Base-by-base conservation (phyloP, 148 eudicot species). In the Cornus controversa region DNA sequence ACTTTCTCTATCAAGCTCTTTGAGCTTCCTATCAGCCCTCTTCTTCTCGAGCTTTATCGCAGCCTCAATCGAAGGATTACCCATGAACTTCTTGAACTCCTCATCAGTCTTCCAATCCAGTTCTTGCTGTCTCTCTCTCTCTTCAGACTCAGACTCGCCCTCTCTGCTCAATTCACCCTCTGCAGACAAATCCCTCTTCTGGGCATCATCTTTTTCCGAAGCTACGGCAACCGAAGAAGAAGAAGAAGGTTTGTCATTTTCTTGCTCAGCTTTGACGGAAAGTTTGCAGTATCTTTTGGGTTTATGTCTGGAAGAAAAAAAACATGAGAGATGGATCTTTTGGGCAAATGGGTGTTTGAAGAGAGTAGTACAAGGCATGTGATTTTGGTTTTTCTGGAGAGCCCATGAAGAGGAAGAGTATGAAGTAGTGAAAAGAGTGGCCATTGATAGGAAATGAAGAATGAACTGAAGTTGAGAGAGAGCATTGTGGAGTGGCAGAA, bases 31-130 rank as follows among this genome's bases (percentile, higher is more conserved):
- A 82, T 95, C 99, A 77, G 99, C 80, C 81, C 94, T 93, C 77
- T 95, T 90, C 90, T 95, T 95, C 86, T 95, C 99, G 1, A 93
- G 86, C 88, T 93, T 95, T 63, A 95, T 91, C 5, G 99, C 99
- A 22, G 99, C 99, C 74, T 95, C 99, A 67, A 95, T 95, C 1
- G 99, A 91, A 7, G 96, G 99, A 79, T 86, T 95, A 8, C 99
- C 99, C 99, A 95, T 95, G 73, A 93, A 93, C 66, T 86, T 93
- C 94, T 95, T 95, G 84, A 93, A 95, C 85, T 93, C 99, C 26
- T 95, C 98, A 69, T 95, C 99, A 37, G 63, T 82, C 75, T 95
- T 95, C 99, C 99, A 95, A 53, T 95, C 99, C 81, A 83, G 14
- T 77, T 93, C 93, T 78, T 91, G 94, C 74, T 75, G 83, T 9